These are phyloP conservation scores for Jatropha multifida DNA, from an alignment of 441 rosid genomes.

Conservation along the genomic window DNA sequence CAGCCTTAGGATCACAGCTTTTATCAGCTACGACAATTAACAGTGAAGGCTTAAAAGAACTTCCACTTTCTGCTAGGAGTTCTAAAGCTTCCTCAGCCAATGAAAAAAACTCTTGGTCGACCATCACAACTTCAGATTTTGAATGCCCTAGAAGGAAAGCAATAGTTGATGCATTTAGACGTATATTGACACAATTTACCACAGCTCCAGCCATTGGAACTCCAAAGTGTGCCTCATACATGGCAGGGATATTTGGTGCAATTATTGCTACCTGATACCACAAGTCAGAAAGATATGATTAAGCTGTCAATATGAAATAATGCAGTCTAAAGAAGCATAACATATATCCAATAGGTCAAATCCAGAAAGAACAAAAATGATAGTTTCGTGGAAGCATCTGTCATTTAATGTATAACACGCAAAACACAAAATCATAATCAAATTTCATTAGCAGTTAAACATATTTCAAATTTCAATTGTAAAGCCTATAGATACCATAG, in stretches of 20 bases:
- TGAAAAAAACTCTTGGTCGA: slow-evolving; percentile 76
- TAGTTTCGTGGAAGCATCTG: neutral
- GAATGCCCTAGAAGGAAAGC: slow-evolving; percentile 90
- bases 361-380: neutral
- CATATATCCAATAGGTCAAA: neutral
- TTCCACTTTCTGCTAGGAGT: slow-evolving; percentile 47
- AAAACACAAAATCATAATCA: no score
- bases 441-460: no score
- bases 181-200: slow-evolving; percentile 66
- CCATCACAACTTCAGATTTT: slow-evolving; percentile 56
- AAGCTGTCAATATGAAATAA: neutral
- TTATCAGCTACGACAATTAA: slow-evolving; percentile 72
- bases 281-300: neutral
- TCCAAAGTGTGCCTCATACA: slow-evolving; percentile 88
- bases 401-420: neutral
- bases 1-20: slow-evolving; percentile 57
- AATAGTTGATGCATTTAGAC: slow-evolving; percentile 61
- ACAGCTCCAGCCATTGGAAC: slow-evolving; percentile 95
- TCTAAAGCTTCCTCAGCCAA: slow-evolving; percentile 71
- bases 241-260: slow-evolving; percentile 84
- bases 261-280: slow-evolving; percentile 69
- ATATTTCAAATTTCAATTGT: no score
- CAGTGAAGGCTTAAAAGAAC: slow-evolving; percentile 52
- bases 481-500: no score
- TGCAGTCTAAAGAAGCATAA: neutral